These are phyloP conservation scores for Ceratocystis destructans DNA, from an alignment of 2,329 filamentous ascomycete genomes.

Conservation along the genomic window DNA sequence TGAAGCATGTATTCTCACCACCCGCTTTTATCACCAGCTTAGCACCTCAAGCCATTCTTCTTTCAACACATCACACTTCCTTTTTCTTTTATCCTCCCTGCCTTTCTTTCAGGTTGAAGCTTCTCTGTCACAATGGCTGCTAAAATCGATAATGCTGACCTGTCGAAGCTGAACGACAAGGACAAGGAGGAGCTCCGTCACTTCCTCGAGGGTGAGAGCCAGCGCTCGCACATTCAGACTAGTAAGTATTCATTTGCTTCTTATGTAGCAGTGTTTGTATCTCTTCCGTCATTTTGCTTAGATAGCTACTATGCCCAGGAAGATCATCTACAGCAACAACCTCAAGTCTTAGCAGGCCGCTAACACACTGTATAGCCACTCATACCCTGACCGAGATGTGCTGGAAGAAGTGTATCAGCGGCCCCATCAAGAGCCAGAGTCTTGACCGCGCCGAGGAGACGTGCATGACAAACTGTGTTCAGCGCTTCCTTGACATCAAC, in stretches of 20 bases:
- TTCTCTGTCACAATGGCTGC: conserved; percentile 24
- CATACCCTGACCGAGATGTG: conserved; percentile 57
- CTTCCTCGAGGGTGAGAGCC: conserved; percentile 70
- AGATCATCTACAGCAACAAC: too few species aligned
- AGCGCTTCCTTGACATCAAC: conserved; percentile 84
- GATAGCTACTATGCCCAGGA: too few species aligned
- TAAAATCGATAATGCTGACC: conserved; percentile 42
- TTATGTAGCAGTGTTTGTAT: background rate
- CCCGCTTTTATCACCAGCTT: background rate
- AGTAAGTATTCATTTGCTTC: conserved; percentile 34
- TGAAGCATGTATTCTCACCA: background rate
- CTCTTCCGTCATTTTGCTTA: too few species aligned
- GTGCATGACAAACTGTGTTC: conserved; percentile 85
- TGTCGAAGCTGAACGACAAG: conserved; percentile 61
- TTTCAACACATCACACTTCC: background rate
- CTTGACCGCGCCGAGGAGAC: conserved; percentile 66
- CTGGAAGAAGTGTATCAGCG: conserved; percentile 86
- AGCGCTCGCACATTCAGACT: conserved; percentile 57
- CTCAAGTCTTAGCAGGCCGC: background rate
- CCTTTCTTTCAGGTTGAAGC: background rate
- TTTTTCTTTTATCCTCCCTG: background rate
- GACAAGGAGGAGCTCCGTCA: conserved; percentile 82
- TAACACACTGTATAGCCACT: conserved; percentile 30
- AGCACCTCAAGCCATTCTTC: background rate
- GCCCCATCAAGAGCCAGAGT: conserved; percentile 53